A percentile compares a stretch with the other conserved stretches of the same genome.
Conservation (phyloP, 148 eudicot species). For the Chenopodium quinoa region DNA sequence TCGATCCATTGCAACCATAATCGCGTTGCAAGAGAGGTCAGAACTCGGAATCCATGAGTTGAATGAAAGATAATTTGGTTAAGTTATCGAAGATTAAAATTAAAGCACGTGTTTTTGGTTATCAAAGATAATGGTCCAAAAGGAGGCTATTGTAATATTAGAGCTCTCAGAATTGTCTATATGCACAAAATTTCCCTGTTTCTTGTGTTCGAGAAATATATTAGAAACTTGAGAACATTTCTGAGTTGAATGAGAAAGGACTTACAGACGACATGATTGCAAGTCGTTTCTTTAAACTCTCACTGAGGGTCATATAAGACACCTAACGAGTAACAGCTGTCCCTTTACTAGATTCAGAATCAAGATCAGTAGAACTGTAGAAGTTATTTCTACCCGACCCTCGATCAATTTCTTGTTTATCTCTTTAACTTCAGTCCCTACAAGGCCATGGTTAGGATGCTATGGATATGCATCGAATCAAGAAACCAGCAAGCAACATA, state of each 20-base stretch:
- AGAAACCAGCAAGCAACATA: background rate
- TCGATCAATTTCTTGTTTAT: conserved; percentile 28
- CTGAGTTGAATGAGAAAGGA: background rate
- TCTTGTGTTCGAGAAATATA: too few species aligned
- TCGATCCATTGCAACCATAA: too few species aligned
- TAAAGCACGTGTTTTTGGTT: too few species aligned
- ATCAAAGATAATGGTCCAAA: too few species aligned
- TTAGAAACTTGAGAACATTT: background rate
- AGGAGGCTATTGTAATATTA: too few species aligned
- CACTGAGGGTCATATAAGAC: background rate
- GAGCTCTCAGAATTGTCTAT: too few species aligned
- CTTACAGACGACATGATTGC: conserved; percentile 25
- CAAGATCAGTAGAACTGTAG: background rate
- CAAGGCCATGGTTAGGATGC: conserved; percentile 21
- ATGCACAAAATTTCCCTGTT: too few species aligned
- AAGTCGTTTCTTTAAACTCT: conserved; percentile 14
- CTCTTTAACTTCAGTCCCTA: conserved; percentile 37
- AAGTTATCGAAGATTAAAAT: too few species aligned
- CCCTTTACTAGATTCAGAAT: conserved; percentile 22
- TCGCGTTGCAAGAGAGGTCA: too few species aligned
- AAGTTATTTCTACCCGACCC: conserved; percentile 24
- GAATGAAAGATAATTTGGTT: too few species aligned
- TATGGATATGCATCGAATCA: background rate
- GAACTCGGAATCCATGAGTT: too few species aligned
- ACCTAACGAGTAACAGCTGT: conserved; percentile 28